Base-by-base conservation (phyloP, 129 eudicot genomes). In the Flaveria brownii region DNA sequence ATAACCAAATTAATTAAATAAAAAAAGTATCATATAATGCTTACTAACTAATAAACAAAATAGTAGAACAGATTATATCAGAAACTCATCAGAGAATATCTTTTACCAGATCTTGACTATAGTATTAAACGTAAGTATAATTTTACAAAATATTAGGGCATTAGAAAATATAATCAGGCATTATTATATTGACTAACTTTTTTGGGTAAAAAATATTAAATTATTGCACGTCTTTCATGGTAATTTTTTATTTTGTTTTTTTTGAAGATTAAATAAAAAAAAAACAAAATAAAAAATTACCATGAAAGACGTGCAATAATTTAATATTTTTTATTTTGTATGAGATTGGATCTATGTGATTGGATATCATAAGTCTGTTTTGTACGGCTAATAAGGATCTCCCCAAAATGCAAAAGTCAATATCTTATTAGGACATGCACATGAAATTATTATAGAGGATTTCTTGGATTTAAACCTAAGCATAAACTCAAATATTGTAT, bases 321-420 rank as follows among this genome's bases (percentile, higher is more conserved):
- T 79, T 42, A 49, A 30, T 63, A 28, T 15, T 6, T 13, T 14
- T 77, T 56, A 12, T 70, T 17, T 62, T 46, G 17, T 20, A 72
- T 41, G 75, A 80, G 83, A 80, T 74, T 75, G 70, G 83, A 80
- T 80, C 83, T 79, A 23, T 64, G 39, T 60, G 77, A 68, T 78
- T 50, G 18, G 77, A 8, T 51, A 78, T 70, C 26, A 57, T 72
- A 73, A 41, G 82, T 62, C 73, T 62, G 78, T 12, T 62, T 79
- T 20, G 78, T 79, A 71, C 78, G 78, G 82, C 82, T 62, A 72
- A 12, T 49, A 30, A n/a, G 82, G 64, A 71, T 79, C 73, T 5
- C 54, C 62, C 12, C 28, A 45, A 45, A 14, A 20, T 16, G 71
- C 63, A 56, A 68, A 68, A 54, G 63, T 73, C 70, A 65, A 80